A percentile compares a stretch with the other conserved stretches of the same genome.
These are phyloP conservation scores for Paspalum notatum DNA, from an alignment of 176 grass and related monocot genomes.

Conservation along the genomic window DNA sequence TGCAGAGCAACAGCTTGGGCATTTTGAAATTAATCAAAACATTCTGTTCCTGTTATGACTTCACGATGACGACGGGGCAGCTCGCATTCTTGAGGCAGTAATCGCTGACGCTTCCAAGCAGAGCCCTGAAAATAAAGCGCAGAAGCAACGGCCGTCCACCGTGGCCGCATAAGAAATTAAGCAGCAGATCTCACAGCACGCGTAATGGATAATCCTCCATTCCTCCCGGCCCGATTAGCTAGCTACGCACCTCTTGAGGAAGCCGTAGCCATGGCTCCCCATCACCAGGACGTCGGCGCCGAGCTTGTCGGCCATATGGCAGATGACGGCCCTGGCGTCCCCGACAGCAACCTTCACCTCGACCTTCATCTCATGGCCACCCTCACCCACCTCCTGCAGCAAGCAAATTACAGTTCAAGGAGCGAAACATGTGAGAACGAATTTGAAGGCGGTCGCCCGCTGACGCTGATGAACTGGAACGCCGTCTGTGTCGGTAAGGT, in stretches of 20 bases:
- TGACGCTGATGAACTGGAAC: background rate
- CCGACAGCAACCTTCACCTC: conserved; percentile 62
- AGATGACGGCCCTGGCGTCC: conserved; percentile 69
- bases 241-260: conserved; percentile 61
- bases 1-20: background rate
- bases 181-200: background rate
- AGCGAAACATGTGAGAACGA: background rate
- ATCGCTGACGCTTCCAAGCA: conserved; percentile 83
- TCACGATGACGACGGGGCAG: conserved; percentile 72
- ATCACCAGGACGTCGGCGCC: conserved; percentile 65
- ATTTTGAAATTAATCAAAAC: background rate
- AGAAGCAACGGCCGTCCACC: background rate
- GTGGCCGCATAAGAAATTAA: background rate
- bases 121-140: conserved; percentile 55
- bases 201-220: too few relatives aligned
- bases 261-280: conserved; percentile 79
- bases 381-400: conserved; percentile 8
- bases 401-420: background rate
- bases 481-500: background rate
- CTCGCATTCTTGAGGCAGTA: conserved; percentile 66
- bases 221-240: background rate
- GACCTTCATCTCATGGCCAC: conserved; percentile 52
- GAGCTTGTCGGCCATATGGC: conserved; percentile 57
- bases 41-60: background rate
- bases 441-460: background rate